phyloP scores from a whole-genome alignment of 345 rosid species.

The Aegle marmelos region DNA sequence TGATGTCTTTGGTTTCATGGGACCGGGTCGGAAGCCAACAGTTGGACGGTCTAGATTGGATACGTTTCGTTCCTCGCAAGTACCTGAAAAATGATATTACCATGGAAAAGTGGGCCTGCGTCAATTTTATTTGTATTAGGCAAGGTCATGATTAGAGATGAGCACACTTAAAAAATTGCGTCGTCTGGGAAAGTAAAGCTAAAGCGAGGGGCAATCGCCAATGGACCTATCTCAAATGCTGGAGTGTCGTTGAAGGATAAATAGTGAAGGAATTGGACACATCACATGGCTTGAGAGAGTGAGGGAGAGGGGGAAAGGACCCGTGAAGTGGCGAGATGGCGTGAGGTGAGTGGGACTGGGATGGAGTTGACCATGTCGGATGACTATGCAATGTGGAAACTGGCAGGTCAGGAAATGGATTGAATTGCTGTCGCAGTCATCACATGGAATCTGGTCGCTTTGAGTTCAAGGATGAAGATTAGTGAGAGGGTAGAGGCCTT shows the following conservation, averaged over 20 bases:
- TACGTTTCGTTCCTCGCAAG: background rate
- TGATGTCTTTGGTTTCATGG: background rate
- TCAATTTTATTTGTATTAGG: constrained; percentile 14
- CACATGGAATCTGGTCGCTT: constrained; percentile 2
- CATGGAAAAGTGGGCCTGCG: too few relatives aligned
- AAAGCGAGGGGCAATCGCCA: too few relatives aligned
- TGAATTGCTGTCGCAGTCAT: constrained; percentile 23
- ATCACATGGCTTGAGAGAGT: background rate
- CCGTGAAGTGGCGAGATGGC: background rate
- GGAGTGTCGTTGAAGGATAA: background rate
- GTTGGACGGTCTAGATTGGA: background rate
- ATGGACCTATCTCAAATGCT: constrained; percentile 8
- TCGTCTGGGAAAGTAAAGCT: constrained; percentile 23
- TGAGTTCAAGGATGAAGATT: constrained; percentile 9
- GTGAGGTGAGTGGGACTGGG: background rate
- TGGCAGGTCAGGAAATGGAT: constrained; percentile 3
- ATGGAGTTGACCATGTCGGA: constrained; percentile 10
- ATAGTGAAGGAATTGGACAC: background rate
- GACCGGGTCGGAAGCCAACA: constrained; percentile 2
- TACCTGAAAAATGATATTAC: too few relatives aligned
- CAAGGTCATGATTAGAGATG: constrained; percentile 9
- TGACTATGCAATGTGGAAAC: background rate
- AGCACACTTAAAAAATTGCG: constrained; percentile 11
- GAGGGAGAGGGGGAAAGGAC: background rate
- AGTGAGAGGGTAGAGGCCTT: too few relatives aligned